Evolutionary conservation across 805 yeast genomes (phyloP), one percentile per base, ranked within the genome.

Genomic region (Yarrowia divulgata): DNA sequence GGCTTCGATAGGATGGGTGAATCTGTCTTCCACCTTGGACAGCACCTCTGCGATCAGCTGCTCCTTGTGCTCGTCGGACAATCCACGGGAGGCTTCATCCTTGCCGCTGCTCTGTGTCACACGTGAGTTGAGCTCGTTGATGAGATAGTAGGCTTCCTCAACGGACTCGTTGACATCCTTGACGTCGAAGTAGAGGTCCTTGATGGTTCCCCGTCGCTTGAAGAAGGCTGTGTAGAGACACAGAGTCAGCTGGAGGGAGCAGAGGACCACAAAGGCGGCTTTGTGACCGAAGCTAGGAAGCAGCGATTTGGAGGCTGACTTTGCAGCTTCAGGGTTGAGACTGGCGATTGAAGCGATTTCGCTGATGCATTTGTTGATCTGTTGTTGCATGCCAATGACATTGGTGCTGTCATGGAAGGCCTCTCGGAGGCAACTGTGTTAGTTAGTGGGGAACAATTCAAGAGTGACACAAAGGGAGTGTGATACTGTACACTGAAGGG

Each of bases 401-500:
- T 34, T 9, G 52, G 34, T 32, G 43, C 16, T 43, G 45, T 45
- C 52, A 45, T 45, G 40, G 52, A 60, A 60, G 50, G 66, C 66
- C 46, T 60, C 66, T 60, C 66, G 34, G 52, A 60, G 66, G 46
- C 66, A 60, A 45, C 66, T 60, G 66, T 45, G 66, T 60, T 60
- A 60, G 66, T 43, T n/a, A 42, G 8, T n/a, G 2, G 32, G n/a
- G 42, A 43, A 8, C 13, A 2, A 5, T 19, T 13, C 5, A 6
- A 6, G 23, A 12, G n/a, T 12, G 29, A 4, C 49, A 8, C 49
- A 43, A 29, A 32, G 9, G 19, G n/a, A 3, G 37, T 34, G 37
- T 23, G 16, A 18, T 19, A 60, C 40, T 34, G 40, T 60, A 60
- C 66, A 60, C 66, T 43, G 66, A 43, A 13, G 66, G 66, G 12